Evolutionary conservation across 768 basidiomycete species (phyloP).

Genomic region (Pleurotus tuoliensis): DNA sequence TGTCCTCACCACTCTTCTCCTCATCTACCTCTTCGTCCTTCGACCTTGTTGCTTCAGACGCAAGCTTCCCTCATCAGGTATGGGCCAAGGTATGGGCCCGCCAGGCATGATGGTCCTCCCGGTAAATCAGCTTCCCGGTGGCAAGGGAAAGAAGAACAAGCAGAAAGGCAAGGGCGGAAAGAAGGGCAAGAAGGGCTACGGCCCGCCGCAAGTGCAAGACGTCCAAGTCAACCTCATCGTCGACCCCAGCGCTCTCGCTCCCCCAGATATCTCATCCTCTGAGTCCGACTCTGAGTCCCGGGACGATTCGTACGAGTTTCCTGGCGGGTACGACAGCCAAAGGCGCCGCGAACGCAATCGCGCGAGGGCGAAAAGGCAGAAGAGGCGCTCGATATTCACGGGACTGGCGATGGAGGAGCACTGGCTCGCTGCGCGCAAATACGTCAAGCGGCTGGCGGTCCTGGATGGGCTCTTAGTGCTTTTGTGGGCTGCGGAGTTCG

Average conservation of each 20-base stretch:
- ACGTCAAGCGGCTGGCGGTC: constrained; percentile 47
- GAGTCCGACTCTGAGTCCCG: constrained; percentile 31
- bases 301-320: constrained; percentile 34
- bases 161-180: constrained; percentile 21
- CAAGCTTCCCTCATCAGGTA: constrained; percentile 16
- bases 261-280: constrained; percentile 7
- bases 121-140: constrained; percentile 47
- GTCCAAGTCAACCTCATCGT: constrained; percentile 76
- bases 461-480: constrained; percentile 45
- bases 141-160: constrained; percentile 36
- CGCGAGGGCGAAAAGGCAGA: neutral
- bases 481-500: constrained; percentile 56
- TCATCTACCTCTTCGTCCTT: constrained; percentile 54
- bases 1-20: constrained; percentile 43
- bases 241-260: constrained; percentile 55
- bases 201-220: constrained; percentile 29
- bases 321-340: constrained; percentile 28
- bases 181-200: constrained; percentile 34
- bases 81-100: constrained; percentile 14
- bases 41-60: constrained; percentile 52
- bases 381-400: constrained; percentile 48
- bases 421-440: constrained; percentile 54
- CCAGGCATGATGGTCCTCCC: constrained; percentile 62
- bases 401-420: constrained; percentile 61
- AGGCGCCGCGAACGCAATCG: constrained; percentile 30